Evolutionary conservation across 192 early-diverging fungal species (phyloP).

Genomic region (Rhizophlyctis rosea): DNA sequence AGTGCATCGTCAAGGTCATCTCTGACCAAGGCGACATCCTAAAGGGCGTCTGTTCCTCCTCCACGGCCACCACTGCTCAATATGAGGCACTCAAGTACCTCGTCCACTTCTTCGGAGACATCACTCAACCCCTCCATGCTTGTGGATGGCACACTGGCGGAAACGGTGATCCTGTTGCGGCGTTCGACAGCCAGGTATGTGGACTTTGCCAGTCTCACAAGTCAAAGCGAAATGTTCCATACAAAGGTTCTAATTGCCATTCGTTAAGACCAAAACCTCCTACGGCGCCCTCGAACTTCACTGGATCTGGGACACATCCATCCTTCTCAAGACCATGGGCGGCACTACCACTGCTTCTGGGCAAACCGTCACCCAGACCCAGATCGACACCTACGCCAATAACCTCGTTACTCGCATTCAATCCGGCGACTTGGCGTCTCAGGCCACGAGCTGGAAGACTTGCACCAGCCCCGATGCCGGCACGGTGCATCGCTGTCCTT

Average conservation of each 20-base stretch:
- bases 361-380: not conserved
- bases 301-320: constrained; percentile 16
- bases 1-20: constrained; percentile 17
- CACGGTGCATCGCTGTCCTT: constrained; percentile 21
- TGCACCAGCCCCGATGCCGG: constrained; percentile 26
- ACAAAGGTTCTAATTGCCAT: too few relatives aligned
- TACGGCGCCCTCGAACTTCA: not conserved
- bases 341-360: constrained; percentile 1
- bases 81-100: constrained; percentile 18
- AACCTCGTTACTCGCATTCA: constrained; percentile 21
- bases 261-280: not conserved
- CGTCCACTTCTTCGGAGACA: constrained; percentile 33
- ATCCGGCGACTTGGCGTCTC: constrained; percentile 14
- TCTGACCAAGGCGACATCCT: constrained; percentile 3
- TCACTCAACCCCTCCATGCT: constrained; percentile 39
- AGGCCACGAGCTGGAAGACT: constrained; percentile 14
- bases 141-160: constrained; percentile 27
- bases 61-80: constrained; percentile 3
- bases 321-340: constrained; percentile 18
- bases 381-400: constrained; percentile 18
- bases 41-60: not conserved
- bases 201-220: constrained; percentile 4
- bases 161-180: constrained; percentile 17
- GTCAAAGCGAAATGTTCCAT: constrained; percentile 1
- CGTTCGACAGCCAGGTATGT: constrained; percentile 5